Percentiles rank a stretch among this genome's conserved stretches.
Conservation (phyloP, 2,329 filamentous ascomycete genomes). For the Myriosclerotinia duriaeana region DNA sequence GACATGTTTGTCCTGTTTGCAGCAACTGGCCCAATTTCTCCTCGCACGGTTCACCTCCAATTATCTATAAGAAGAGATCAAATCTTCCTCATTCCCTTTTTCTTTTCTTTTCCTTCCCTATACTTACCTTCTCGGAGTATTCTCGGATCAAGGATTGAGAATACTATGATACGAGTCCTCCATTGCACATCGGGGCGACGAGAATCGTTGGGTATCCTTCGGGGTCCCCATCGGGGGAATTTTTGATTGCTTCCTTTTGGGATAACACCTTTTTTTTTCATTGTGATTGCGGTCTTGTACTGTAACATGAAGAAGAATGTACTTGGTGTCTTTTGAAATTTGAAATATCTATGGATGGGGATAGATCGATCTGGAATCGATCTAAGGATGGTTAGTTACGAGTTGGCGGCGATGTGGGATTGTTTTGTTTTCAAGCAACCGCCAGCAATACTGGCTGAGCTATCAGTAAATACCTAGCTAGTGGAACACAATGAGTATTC, state of each 20-base stretch:
- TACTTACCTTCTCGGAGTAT: slow-evolving; percentile 43
- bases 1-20: slow-evolving; percentile 8
- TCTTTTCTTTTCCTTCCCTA: slow-evolving; percentile 34
- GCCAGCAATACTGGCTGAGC: not conserved
- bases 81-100: slow-evolving; percentile 10
- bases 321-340: not conserved
- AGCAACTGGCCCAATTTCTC: not conserved
- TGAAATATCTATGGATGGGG: no score
- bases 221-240: slow-evolving; percentile 41
- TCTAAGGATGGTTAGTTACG: not conserved
- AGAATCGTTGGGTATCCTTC: slow-evolving; percentile 42
- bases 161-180: slow-evolving; percentile 46
- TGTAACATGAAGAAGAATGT: slow-evolving; percentile 42
- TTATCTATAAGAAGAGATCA: not conserved
- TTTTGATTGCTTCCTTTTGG: slow-evolving; percentile 40
- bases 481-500: not conserved
- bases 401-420: not conserved
- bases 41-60: not conserved
- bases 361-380: not conserved
- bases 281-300: slow-evolving; percentile 40
- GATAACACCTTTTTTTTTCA: slow-evolving; percentile 41
- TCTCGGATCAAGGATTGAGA: slow-evolving; percentile 38
- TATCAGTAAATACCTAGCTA: no score
- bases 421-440: not conserved
- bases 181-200: slow-evolving; percentile 59